These are phyloP conservation scores for Dactylella cylindrospora DNA, from an alignment of 2,329 filamentous ascomycete species.

Conservation along the genomic window DNA sequence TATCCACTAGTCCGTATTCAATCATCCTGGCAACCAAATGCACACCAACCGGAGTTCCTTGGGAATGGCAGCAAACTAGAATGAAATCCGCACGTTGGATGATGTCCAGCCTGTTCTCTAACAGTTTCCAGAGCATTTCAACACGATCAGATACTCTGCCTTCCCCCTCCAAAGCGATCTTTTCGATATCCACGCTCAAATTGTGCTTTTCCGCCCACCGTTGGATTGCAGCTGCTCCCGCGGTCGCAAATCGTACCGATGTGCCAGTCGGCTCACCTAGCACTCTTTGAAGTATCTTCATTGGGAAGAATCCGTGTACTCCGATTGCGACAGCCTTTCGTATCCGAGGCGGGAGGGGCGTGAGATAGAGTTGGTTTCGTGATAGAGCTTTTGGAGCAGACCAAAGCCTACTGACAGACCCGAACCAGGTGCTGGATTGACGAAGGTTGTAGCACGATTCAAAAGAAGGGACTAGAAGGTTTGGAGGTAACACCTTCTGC, in stretches of 20 bases:
- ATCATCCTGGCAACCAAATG: conserved; percentile 93
- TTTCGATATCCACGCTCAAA: conserved; percentile 80
- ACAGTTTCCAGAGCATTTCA: conserved; percentile 87
- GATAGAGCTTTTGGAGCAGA: conserved; percentile 61
- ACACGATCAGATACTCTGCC: conserved; percentile 87
- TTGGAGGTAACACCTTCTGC: conserved; percentile 51
- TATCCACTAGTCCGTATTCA: conserved; percentile 78
- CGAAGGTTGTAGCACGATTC: conserved; percentile 54
- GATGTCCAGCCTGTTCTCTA: conserved; percentile 92
- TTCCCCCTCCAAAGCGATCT: conserved; percentile 91
- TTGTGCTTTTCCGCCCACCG: conserved; percentile 76
- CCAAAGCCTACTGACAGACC: conserved; percentile 31
- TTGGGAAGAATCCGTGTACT: conserved; percentile 91
- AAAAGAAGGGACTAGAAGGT: conserved; percentile 57
- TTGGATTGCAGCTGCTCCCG: conserved; percentile 78
- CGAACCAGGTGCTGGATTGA: conserved; percentile 51
- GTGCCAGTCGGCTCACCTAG: conserved; percentile 95
- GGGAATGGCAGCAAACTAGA: conserved; percentile 88
- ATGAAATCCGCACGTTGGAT: conserved; percentile 86
- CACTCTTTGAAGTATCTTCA: conserved; percentile 80
- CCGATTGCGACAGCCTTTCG: conserved; percentile 89
- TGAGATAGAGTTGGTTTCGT: conserved; percentile 69
- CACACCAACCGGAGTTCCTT: conserved; percentile 89
- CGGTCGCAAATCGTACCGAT: conserved; percentile 86
- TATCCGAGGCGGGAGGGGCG: conserved; percentile 69